These are phyloP conservation scores for Stephanocyclus meneghinianus DNA, from an alignment of 352 stramenopile species.

Conservation along the genomic window DNA sequence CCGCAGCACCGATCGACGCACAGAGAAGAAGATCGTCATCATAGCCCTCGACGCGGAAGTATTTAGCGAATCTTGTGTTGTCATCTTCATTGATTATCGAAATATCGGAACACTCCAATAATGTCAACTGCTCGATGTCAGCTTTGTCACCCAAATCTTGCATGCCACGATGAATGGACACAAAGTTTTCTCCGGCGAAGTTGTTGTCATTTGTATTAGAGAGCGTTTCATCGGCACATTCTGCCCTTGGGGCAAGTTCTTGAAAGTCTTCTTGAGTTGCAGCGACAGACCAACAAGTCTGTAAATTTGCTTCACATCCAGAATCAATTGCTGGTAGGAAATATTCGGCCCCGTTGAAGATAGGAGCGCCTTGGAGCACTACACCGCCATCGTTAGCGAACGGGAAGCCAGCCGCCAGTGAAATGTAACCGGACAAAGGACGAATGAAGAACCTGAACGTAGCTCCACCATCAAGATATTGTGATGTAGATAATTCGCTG, in stretches of 20 bases:
- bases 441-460: slow-evolving; percentile 21
- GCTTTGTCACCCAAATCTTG: slow-evolving; percentile 31
- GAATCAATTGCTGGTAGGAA: slow-evolving; percentile 32
- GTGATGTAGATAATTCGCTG: not conserved
- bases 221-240: slow-evolving; percentile 12
- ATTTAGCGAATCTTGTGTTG: slow-evolving; percentile 19
- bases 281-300: slow-evolving; percentile 51
- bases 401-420: slow-evolving; percentile 33
- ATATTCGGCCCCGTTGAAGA: slow-evolving; percentile 42
- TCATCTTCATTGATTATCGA: slow-evolving; percentile 1
- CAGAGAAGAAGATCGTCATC: slow-evolving; percentile 39
- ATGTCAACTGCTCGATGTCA: slow-evolving; percentile 17
- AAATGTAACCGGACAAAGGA: slow-evolving; percentile 3
- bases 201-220: slow-evolving; percentile 32
- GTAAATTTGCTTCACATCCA: slow-evolving; percentile 39
- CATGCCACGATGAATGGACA: slow-evolving; percentile 38
- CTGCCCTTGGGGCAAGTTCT: not conserved
- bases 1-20: not conserved
- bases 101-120: slow-evolving; percentile 29
- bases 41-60: slow-evolving; percentile 31
- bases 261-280: slow-evolving; percentile 32
- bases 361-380: slow-evolving; percentile 23
- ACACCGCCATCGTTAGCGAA: slow-evolving; percentile 44
- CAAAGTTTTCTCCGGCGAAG: slow-evolving; percentile 32
- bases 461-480: slow-evolving; percentile 27